Evolutionary conservation across 306 rosid genomes (phyloP), one percentile per base, ranked within the genome.

Genomic region (Acmispon strigosus): DNA sequence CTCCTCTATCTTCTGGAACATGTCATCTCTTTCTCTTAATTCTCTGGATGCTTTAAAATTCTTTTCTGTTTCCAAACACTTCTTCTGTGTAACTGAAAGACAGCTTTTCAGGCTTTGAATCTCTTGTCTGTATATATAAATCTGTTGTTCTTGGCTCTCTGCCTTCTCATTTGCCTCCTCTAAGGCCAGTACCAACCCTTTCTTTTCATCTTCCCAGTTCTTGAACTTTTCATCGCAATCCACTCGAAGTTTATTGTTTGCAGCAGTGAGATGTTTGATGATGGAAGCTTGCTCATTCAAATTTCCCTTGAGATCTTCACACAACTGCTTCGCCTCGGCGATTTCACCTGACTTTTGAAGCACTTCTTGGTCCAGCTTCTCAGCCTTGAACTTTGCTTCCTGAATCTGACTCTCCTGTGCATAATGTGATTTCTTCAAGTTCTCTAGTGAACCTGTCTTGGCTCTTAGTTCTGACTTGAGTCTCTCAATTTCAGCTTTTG

Each of bases 131-230:
- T 22, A 75, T 1, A 50, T 76, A 76, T 17, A 5, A 78, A 84
- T 42, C 13, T 62, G 71, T 55, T 87, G 86, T 54, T 81, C 89
- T 42, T 81, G 89, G 14, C 76, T 81, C 71, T 74, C 73, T 14
- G 79, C 81, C 79, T 83, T 89, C 78, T 83, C 87, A 65, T 86
- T 90, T 27, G 75, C 85, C 45, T 81, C 82, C 49, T 84, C 92
- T 66, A 94, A 83, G 24, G 86, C 87, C 76, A 77, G 68, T 1
- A 74, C 10, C 83, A 94, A 68, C 4, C 48, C 73, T 57, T 75
- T 53, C 14, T 83, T 89, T 42, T 71, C 90, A 41, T 83, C 85
- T 73, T 89, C 87, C 83, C 58, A 61, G 45, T 20, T 75, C 22
- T 14, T 70, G 8, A 17, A 27, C 50, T 86, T 90, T 54, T 81